A percentile compares a stretch with the other conserved stretches of the same genome.
These are phyloP conservation scores for Crithidia thermophila DNA, from an alignment of 208 protist species.

Conservation along the genomic window DNA sequence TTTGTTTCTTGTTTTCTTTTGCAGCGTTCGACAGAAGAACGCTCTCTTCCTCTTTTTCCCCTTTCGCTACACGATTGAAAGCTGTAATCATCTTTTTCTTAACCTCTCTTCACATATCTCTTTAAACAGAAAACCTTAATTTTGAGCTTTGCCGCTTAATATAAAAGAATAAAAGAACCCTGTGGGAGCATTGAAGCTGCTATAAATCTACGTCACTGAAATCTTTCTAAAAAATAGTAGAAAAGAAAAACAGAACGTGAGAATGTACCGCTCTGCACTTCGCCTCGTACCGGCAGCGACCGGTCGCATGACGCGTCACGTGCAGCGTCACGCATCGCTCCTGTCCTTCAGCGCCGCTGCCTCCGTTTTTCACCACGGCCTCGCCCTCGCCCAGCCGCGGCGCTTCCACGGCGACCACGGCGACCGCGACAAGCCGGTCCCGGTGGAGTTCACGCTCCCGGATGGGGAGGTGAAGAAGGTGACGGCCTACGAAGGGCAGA, in stretches of 20 bases:
- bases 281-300: background rate
- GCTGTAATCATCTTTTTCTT: slow-evolving; percentile 6
- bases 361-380: background rate
- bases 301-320: background rate
- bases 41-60: too few relatives aligned
- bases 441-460: slow-evolving; percentile 59
- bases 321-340: background rate
- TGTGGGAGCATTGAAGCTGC: too few relatives aligned
- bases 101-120: background rate
- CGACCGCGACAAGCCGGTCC: slow-evolving; percentile 57
- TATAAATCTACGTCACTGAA: background rate
- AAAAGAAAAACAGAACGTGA: too few relatives aligned
- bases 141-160: too few relatives aligned
- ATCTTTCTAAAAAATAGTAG: background rate
- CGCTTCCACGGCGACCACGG: slow-evolving; percentile 71
- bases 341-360: background rate
- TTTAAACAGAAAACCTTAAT: too few relatives aligned
- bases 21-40: too few relatives aligned
- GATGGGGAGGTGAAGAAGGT: slow-evolving; percentile 63
- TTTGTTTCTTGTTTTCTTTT: slow-evolving; percentile 16
- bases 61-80: too few relatives aligned
- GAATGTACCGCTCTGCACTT: slow-evolving; percentile 4
- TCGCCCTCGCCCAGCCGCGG: slow-evolving; percentile 14
- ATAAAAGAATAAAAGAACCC: too few relatives aligned
- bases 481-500: slow-evolving; percentile 90